Evolutionary conservation across 352 stramenopile genomes (phyloP).

Genomic region (Phytopythium boreale): DNA sequence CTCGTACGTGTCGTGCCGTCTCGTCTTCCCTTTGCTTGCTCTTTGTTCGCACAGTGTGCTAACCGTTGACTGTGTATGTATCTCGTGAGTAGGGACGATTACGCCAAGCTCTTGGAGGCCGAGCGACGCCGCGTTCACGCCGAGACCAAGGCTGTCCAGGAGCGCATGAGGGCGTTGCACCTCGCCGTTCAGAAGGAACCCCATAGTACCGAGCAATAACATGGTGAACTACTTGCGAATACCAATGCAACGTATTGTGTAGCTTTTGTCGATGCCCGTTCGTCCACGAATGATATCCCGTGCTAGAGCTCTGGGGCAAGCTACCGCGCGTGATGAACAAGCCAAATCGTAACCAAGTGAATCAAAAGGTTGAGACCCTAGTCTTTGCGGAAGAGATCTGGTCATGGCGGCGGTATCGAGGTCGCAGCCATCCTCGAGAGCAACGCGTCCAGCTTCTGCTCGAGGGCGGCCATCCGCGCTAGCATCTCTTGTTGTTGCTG

Average conservation of each 20-base stretch:
- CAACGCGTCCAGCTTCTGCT: background rate
- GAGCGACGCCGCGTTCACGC: conserved; percentile 39
- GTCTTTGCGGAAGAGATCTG: background rate
- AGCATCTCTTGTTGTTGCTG: background rate
- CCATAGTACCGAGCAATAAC: background rate
- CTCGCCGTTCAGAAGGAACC: conserved; percentile 1
- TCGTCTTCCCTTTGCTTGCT: background rate
- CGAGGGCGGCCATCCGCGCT: background rate
- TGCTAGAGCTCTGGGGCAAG: too few relatives aligned
- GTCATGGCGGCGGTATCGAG: background rate
- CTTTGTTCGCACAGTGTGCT: background rate
- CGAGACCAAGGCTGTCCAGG: conserved; percentile 52
- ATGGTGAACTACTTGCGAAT: background rate
- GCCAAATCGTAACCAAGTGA: too few relatives aligned
- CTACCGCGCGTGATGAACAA: too few relatives aligned
- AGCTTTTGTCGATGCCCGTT: too few relatives aligned
- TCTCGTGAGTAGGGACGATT: conserved; percentile 16
- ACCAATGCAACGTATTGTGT: too few relatives aligned
- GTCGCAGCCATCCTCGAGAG: background rate
- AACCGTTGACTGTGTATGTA: background rate
- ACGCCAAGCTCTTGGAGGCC: conserved; percentile 37
- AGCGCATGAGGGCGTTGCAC: conserved; percentile 48
- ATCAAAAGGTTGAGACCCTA: too few relatives aligned
- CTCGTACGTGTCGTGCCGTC: background rate
- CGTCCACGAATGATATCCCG: too few relatives aligned